Base-by-base conservation (phyloP, 202 grass and related monocot species). In the Sporobolus alterniflorus region DNA sequence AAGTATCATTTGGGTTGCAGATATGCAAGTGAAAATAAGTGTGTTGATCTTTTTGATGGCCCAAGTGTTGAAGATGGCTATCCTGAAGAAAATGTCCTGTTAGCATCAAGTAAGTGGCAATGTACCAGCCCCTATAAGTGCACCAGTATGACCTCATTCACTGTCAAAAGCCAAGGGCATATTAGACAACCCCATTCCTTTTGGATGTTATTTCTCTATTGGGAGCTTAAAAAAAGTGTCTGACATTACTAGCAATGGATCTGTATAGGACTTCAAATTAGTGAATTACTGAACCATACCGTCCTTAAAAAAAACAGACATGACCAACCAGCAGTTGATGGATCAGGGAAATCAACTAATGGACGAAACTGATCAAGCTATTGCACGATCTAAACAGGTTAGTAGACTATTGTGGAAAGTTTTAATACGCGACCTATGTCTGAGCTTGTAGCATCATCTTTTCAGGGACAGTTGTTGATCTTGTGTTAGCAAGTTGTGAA, bases 351-450 rank as follows among this genome's bases (percentile, higher is more conserved):
- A 96, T 69, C 80, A 64, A 65, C 77, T 96, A 74, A 84, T 98
- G 91, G 84, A 98, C 85, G 91, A 96, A 57, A 98, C 96, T 21
- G 96, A 98, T 82, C 93, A 96, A 62, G 85, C 96, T 82, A 95
- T 98, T 64, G 96, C 94, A 83, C 67, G 96, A 74, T 91, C 96
- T 87, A 96, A 98, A 64, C 91, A 98, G 96, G 96, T 98, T 81
- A 74, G 64, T 75, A 42, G 57, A 43, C 50, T 60, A 7, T 32
- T 82, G 25, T 64, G 21, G 5, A 7, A n/a, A 73, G 28, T 83
- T 46, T 54, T 64, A 43, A 12, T 40, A 1, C 17, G 42, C 43
- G 33, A 21, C 43, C 28, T 70, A 22, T 41, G 64, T 47, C 25
- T 62, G 44, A 80, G 75, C 25, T 69, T 80, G 25, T 25, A 40